These are phyloP conservation scores for Pseudocercospora crystallina DNA, from an alignment of 2,329 filamentous ascomycete species.

Conservation along the genomic window DNA sequence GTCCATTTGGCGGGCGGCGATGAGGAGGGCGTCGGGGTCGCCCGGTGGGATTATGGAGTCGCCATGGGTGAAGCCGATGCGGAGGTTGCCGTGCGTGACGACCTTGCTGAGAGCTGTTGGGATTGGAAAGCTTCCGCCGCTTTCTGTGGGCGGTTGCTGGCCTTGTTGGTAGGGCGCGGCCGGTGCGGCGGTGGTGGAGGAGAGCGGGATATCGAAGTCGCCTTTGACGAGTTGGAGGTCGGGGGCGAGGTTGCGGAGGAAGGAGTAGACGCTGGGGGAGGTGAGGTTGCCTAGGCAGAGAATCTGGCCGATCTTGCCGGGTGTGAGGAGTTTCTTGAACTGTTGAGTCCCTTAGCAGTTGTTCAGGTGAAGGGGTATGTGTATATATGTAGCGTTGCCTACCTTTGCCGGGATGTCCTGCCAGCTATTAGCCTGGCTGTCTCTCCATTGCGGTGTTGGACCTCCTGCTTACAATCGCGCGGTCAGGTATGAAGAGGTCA, in stretches of 20 bases:
- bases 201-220: constrained; percentile 68
- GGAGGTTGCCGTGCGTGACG: constrained; percentile 66
- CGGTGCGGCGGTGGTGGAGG: constrained; percentile 44
- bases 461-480: constrained; percentile 61
- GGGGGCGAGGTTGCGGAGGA: constrained; percentile 56
- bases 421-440: constrained; percentile 25
- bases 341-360: constrained; percentile 22
- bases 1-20: constrained; percentile 69
- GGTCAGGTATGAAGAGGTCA: constrained; percentile 90
- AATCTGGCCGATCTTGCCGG: constrained; percentile 59
- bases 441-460: not conserved
- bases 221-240: constrained; percentile 70
- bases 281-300: constrained; percentile 61
- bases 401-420: constrained; percentile 86
- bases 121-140: constrained; percentile 31
- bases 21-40: constrained; percentile 65
- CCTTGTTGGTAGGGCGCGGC: constrained; percentile 15
- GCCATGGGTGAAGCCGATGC: constrained; percentile 70
- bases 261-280: constrained; percentile 57
- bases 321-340: constrained; percentile 59
- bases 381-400: constrained; percentile 28
- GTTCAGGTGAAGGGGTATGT: not conserved
- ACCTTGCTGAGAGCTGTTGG: constrained; percentile 62
- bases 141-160: constrained; percentile 12
- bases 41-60: constrained; percentile 70